A percentile compares a stretch with the other conserved stretches of the same genome.
These are phyloP conservation scores for Emiliania huxleyi DNA, from an alignment of 78 protist species.

Conservation along the genomic window DNA sequence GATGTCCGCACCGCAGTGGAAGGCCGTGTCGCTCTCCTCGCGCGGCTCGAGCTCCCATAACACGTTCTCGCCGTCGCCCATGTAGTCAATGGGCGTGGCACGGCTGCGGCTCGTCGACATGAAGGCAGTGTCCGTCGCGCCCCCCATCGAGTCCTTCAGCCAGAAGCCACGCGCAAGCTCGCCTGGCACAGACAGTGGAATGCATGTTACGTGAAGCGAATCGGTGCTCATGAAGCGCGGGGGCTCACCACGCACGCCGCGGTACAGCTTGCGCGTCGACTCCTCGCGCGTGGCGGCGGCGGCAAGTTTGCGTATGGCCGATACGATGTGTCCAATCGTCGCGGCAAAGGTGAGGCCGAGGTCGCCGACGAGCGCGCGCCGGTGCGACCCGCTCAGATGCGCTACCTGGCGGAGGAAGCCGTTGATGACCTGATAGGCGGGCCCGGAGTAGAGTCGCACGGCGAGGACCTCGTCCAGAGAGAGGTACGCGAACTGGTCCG, in stretches of 20 bases:
- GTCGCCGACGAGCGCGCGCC: not conserved
- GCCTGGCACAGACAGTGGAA: too few species aligned
- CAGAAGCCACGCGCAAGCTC: too few species aligned
- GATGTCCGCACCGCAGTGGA: not conserved
- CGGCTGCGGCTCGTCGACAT: not conserved
- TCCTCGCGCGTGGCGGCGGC: not conserved
- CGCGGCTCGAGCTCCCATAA: not conserved
- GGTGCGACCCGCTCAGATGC: not conserved
- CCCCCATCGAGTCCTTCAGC: not conserved
- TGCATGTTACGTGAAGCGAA: too few species aligned
- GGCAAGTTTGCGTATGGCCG: not conserved
- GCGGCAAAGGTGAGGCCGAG: not conserved
- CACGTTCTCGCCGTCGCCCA: not conserved
- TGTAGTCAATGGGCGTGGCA: slow-evolving; percentile 10
- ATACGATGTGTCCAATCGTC: not conserved
- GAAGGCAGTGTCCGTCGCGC: slow-evolving; percentile 1
- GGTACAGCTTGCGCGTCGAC: not conserved
- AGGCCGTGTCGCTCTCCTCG: not conserved
- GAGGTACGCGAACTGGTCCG: too few species aligned
- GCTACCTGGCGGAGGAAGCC: not conserved
- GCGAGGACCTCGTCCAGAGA: not conserved
- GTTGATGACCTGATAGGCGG: not conserved
- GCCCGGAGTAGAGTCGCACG: not conserved
- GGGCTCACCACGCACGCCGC: not conserved
- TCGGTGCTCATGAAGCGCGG: too few species aligned